Evolutionary conservation across 257 asterid species (phyloP).

Genomic region (Salvia miltiorrhiza): DNA sequence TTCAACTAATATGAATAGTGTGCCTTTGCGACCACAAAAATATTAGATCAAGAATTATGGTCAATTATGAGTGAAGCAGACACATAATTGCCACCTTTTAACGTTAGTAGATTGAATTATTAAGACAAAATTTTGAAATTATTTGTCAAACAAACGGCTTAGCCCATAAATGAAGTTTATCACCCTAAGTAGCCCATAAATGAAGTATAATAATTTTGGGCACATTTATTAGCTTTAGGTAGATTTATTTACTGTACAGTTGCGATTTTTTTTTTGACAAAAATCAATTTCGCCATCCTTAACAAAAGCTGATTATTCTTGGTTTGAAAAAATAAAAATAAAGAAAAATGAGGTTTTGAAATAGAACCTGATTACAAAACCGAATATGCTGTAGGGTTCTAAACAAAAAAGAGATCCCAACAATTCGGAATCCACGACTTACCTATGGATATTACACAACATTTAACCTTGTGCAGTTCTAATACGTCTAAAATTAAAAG

Average conservation of each 20-base stretch:
- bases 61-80: conserved; percentile 12
- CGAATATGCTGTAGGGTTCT: conserved; percentile 15
- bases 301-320: background rate
- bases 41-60: conserved; percentile 15
- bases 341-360: background rate
- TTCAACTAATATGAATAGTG: conserved; percentile 11
- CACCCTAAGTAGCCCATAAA: background rate
- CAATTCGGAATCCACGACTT: conserved; percentile 2
- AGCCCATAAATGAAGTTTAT: background rate
- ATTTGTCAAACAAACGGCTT: background rate
- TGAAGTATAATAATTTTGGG: background rate
- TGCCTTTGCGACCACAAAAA: conserved; percentile 21
- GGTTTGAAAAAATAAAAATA: background rate
- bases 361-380: conserved; percentile 12
- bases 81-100: conserved; percentile 5
- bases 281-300: background rate
- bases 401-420: background rate
- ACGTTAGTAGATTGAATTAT: background rate
- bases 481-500: background rate
- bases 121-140: background rate
- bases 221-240: background rate
- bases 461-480: background rate
- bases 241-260: too few relatives aligned
- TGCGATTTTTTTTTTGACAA: too few relatives aligned
- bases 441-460: conserved; percentile 16